Evolutionary conservation across 495 filamentous ascomycete genomes (phyloP).

Genomic region (Aspergillus cavernicola): DNA sequence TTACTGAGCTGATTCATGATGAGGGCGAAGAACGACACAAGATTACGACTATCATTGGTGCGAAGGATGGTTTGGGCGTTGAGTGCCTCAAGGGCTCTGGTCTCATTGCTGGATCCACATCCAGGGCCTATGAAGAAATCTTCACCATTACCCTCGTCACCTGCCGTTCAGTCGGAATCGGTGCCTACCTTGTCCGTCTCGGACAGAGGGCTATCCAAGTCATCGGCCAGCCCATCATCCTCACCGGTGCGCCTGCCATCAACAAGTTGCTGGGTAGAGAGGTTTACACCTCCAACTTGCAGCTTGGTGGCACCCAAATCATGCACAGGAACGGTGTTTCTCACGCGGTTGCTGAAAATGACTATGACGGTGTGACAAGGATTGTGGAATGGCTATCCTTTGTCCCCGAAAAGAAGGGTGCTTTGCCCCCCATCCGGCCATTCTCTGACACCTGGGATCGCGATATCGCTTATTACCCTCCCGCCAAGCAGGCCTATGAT

Average conservation of each 20-base stretch:
- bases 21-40: conserved; percentile 89
- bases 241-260: conserved; percentile 94
- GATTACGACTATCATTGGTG: conserved; percentile 91
- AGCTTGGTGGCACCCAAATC: conserved; percentile 98
- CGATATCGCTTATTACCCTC: conserved; percentile 80
- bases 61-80: conserved; percentile 93
- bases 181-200: conserved; percentile 95
- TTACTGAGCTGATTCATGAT: conserved; percentile 80
- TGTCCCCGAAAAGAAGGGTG: conserved; percentile 88
- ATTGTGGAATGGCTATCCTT: conserved; percentile 98
- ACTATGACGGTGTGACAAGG: conserved; percentile 96
- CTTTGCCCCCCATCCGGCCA: conserved; percentile 81
- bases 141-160: conserved; percentile 98
- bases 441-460: conserved; percentile 90
- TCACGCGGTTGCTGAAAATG: conserved; percentile 95
- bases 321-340: conserved; percentile 99
- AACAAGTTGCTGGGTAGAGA: conserved; percentile 98
- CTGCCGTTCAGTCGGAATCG: conserved; percentile 95
- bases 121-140: conserved; percentile 96
- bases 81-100: conserved; percentile 96
- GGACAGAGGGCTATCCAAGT: conserved; percentile 98
- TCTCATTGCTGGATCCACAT: conserved; percentile 96
- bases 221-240: conserved; percentile 97
- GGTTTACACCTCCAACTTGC: conserved; percentile 97
- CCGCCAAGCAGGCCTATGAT: conserved; percentile 86